A percentile compares a stretch with the other conserved stretches of the same genome.
Conservation (phyloP, 306 rosid genomes). For the Hylodesmum podocarpum region DNA sequence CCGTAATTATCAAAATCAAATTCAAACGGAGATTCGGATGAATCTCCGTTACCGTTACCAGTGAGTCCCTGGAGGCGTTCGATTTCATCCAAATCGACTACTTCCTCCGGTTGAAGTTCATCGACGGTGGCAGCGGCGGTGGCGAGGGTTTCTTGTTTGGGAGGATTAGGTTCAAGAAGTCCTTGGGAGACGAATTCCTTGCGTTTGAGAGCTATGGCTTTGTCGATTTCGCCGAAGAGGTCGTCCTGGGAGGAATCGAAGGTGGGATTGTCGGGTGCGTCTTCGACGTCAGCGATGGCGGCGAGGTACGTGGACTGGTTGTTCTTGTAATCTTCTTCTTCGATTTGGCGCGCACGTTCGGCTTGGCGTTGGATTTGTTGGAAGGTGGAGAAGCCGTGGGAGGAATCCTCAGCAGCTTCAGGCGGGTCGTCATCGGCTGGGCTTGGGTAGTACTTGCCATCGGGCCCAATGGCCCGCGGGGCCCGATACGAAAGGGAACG, state of each 20-base stretch:
- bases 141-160: slow-evolving; percentile 11
- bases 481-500: slow-evolving; percentile 24
- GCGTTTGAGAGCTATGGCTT: slow-evolving; percentile 82
- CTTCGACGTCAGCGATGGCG: slow-evolving; percentile 82
- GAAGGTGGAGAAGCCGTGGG: slow-evolving; percentile 73
- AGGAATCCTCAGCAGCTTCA: slow-evolving; percentile 66
- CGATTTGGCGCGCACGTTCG: slow-evolving; percentile 63
- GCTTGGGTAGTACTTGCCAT: slow-evolving; percentile 76
- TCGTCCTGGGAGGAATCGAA: slow-evolving; percentile 55
- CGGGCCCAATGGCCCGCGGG: slow-evolving; percentile 53
- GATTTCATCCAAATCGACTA: slow-evolving; percentile 78
- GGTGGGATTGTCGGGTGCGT: slow-evolving; percentile 50
- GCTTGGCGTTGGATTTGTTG: slow-evolving; percentile 82
- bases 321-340: slow-evolving; percentile 70
- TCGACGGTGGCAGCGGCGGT: slow-evolving; percentile 28
- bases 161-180: slow-evolving; percentile 76
- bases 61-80: slow-evolving; percentile 61
- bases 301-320: slow-evolving; percentile 79
- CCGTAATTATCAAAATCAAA: slow-evolving; percentile 80
- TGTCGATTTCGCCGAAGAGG: slow-evolving; percentile 81
- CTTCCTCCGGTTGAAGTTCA: slow-evolving; percentile 73
- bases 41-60: slow-evolving; percentile 29
- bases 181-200: slow-evolving; percentile 88
- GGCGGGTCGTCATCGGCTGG: slow-evolving; percentile 91
- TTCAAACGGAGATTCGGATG: slow-evolving; percentile 59